Conservation (phyloP, 305 asterid genomes). For the Rubia peregrina region DNA sequence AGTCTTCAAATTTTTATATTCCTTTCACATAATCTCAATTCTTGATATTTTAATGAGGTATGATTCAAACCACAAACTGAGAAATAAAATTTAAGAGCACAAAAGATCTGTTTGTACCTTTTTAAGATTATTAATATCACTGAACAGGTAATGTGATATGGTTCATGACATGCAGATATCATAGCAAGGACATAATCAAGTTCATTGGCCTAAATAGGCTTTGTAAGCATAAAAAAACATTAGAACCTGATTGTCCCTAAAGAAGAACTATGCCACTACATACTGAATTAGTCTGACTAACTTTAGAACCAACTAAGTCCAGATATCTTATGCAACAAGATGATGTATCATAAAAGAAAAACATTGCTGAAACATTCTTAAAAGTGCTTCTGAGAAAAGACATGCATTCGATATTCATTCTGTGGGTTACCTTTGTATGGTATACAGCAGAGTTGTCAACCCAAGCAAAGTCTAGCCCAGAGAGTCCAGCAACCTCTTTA, state of each 20-base stretch:
- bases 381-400: neutral
- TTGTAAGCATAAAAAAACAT: neutral
- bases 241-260: neutral
- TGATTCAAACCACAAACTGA: conserved; percentile 1
- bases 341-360: neutral
- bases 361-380: neutral
- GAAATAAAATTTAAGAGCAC: neutral
- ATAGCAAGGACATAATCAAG: neutral
- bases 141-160: neutral
- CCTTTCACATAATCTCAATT: neutral
- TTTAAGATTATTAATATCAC: neutral
- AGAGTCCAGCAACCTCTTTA: conserved; percentile 83
- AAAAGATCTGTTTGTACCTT: neutral
- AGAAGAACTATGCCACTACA: neutral
- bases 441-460: conserved; percentile 80
- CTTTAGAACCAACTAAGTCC: neutral
- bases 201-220: neutral
- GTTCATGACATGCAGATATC: neutral
- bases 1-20: neutral
- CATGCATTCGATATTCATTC: neutral
- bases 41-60: neutral
- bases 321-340: neutral
- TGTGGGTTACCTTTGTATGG: conserved; percentile 73
- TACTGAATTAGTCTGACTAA: neutral
- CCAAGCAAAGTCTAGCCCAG: conserved; percentile 95